phyloP scores from a whole-genome alignment of 306 rosid genomes.

The Trichosanthes cucumerina region DNA sequence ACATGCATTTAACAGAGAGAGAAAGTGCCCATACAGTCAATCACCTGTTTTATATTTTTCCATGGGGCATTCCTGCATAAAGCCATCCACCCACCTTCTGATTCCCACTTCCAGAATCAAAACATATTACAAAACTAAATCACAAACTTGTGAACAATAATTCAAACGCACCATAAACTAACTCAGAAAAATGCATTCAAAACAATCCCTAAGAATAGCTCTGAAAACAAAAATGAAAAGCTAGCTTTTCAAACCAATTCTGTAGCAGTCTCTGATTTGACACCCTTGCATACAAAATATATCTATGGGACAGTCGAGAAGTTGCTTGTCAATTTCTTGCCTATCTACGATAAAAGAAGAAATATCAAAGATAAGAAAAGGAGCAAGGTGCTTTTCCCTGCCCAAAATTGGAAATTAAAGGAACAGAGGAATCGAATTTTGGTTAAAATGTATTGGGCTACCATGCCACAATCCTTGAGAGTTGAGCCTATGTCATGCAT shows the following conservation, averaged over 20 bases:
- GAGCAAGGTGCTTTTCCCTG: constrained; percentile 1
- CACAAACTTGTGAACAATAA: background rate
- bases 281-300: background rate
- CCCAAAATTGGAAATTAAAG: background rate
- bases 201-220: background rate
- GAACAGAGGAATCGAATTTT: background rate
- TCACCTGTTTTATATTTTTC: background rate
- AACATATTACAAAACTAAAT: constrained; percentile 1
- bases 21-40: constrained; percentile 1
- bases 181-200: background rate
- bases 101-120: background rate
- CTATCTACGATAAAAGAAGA: background rate
- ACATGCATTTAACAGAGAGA: background rate
- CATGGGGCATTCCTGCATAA: background rate
- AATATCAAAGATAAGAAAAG: background rate
- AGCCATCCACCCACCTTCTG: background rate
- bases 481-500: background rate
- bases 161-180: background rate
- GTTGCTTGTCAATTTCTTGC: constrained; percentile 4
- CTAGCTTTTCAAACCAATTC: background rate
- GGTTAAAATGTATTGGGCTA: background rate
- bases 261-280: background rate
- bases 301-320: background rate
- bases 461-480: constrained; percentile 5
- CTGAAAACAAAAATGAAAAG: background rate